These are phyloP conservation scores for Penicillium paneum DNA, from an alignment of 2,329 filamentous ascomycete genomes.

Conservation along the genomic window DNA sequence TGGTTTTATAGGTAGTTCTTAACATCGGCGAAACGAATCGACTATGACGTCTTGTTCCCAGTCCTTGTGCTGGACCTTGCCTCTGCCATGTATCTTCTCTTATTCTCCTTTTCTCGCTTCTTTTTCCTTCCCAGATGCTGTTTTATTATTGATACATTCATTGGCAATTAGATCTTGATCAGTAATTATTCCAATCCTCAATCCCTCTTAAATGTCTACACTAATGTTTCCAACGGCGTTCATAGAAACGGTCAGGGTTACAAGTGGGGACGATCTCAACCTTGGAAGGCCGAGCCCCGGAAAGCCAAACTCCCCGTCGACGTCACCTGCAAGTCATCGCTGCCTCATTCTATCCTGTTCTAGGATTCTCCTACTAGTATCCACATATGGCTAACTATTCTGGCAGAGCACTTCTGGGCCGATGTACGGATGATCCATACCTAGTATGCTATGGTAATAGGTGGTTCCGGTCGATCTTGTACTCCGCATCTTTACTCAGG, in stretches of 20 bases:
- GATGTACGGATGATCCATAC: no score
- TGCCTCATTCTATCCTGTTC: slow-evolving; percentile 6
- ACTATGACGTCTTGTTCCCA: slow-evolving; percentile 20
- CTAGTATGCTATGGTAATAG: neutral
- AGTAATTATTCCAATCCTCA: neutral
- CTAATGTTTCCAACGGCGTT: neutral
- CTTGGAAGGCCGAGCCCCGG: slow-evolving; percentile 2
- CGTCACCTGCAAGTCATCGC: slow-evolving; percentile 28
- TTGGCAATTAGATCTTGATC: neutral
- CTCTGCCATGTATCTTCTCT: neutral
- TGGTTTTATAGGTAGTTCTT: slow-evolving; percentile 8
- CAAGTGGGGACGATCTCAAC: neutral
- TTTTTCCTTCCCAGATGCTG: neutral
- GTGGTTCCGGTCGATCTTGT: neutral
- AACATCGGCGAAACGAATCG: slow-evolving; percentile 2
- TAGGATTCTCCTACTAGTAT: neutral
- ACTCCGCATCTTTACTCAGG: neutral
- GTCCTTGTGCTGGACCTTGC: neutral
- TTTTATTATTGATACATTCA: neutral
- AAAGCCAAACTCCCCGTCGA: slow-evolving; percentile 14
- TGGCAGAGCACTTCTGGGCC: no score
- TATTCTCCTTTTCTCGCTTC: no score
- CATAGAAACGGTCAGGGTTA: neutral
- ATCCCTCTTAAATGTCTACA: neutral
- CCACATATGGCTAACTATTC: no score